Evolutionary conservation across 1,284 basidiomycete species (phyloP).

Genomic region (Rhodotorula sp.): DNA sequence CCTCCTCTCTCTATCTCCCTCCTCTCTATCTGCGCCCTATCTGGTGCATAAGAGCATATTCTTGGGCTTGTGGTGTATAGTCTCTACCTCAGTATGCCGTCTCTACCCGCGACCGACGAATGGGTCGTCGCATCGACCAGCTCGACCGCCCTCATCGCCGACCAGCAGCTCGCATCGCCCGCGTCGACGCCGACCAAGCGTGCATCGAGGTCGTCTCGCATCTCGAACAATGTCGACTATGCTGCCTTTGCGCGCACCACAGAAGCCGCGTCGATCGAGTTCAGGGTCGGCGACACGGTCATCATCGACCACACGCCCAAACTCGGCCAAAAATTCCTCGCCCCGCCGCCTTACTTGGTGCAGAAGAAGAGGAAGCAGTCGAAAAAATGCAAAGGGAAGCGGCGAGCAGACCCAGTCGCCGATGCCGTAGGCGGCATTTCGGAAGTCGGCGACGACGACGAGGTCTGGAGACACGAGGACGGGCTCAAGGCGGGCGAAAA

Average conservation of each 20-base stretch:
- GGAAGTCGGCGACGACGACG: not conserved
- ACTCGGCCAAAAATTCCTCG: constrained; percentile 35
- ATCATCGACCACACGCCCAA: constrained; percentile 16
- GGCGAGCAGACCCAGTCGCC: not conserved
- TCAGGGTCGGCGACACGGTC: constrained; percentile 32
- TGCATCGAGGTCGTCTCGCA: constrained; percentile 17
- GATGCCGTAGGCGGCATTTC: not conserved
- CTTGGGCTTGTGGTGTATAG: not conserved
- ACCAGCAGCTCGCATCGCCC: not conserved
- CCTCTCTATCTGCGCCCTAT: not conserved
- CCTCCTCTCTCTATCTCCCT: too few relatives aligned
- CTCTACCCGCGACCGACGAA: constrained; percentile 1
- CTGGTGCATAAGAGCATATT: not conserved
- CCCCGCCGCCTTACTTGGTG: constrained; percentile 20
- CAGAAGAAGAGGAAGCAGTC: constrained; percentile 3
- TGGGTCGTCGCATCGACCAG: not conserved
- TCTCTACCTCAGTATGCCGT: not conserved
- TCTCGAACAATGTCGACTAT: constrained; percentile 31
- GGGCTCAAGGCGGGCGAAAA: constrained; percentile 24
- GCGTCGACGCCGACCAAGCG: constrained; percentile 22
- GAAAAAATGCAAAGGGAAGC: constrained; percentile 13
- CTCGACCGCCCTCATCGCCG: not conserved
- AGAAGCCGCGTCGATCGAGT: constrained; percentile 6
- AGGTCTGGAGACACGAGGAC: constrained; percentile 38
- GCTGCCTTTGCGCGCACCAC: constrained; percentile 14